These are phyloP conservation scores for Lantana camara DNA, from an alignment of 257 asterid species.

Conservation along the genomic window DNA sequence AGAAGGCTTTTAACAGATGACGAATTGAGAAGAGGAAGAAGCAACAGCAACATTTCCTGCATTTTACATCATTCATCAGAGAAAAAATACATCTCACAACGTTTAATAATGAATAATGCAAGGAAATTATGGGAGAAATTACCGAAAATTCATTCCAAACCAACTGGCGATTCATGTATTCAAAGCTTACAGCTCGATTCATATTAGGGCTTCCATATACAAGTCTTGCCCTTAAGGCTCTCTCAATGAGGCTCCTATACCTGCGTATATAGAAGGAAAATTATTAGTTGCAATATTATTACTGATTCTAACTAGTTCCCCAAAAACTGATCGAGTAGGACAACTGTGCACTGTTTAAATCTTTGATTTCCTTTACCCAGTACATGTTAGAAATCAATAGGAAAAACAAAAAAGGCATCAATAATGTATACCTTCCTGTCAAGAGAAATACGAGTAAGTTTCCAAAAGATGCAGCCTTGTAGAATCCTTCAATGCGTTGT, in stretches of 20 bases:
- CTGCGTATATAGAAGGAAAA: slow-evolving; percentile 42
- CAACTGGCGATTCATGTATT: slow-evolving; percentile 95
- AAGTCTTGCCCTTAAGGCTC: slow-evolving; percentile 83
- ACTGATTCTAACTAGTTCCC: background rate
- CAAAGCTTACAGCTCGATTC: slow-evolving; percentile 97
- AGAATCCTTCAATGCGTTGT: slow-evolving; percentile 84
- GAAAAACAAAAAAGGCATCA: background rate
- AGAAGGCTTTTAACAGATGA: slow-evolving; percentile 76
- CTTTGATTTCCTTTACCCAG: background rate
- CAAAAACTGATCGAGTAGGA: no score
- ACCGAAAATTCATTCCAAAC: slow-evolving; percentile 99
- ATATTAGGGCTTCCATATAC: slow-evolving; percentile 92
- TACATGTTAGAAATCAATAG: background rate
- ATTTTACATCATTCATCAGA: slow-evolving; percentile 30
- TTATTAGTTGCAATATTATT: slow-evolving; percentile 22
- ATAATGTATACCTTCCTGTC: slow-evolving; percentile 74
- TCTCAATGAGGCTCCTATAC: slow-evolving; percentile 87
- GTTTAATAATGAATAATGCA: background rate
- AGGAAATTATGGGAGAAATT: slow-evolving; percentile 35
- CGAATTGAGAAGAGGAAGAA: slow-evolving; percentile 93
- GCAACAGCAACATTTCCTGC: slow-evolving; percentile 93
- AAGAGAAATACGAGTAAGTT: slow-evolving; percentile 88
- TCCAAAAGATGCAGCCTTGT: slow-evolving; percentile 89
- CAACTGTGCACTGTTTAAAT: slow-evolving; percentile 1
- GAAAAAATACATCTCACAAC: slow-evolving; percentile 1